These are phyloP conservation scores for Neurospora sp. DNA, from an alignment of 495 filamentous ascomycete genomes.

Conservation along the genomic window DNA sequence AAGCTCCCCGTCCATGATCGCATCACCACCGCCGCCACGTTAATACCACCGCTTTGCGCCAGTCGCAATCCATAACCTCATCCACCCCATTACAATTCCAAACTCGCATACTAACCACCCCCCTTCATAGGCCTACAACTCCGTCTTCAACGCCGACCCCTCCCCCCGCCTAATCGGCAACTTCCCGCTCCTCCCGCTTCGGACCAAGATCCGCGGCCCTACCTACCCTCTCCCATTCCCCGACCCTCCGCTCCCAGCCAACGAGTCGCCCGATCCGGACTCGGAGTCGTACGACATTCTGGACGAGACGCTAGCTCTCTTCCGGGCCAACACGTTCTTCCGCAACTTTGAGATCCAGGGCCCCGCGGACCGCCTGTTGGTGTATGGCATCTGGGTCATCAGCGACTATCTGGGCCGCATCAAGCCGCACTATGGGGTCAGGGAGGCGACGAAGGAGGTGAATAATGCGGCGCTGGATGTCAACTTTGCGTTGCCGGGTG, in stretches of 20 bases:
- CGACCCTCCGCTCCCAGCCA: slow-evolving; percentile 54
- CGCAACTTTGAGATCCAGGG: slow-evolving; percentile 99
- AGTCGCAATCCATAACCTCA: not conserved
- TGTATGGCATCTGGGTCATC: slow-evolving; percentile 93
- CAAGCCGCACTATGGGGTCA: slow-evolving; percentile 46
- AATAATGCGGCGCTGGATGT: slow-evolving; percentile 60
- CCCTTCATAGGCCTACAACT: slow-evolving; percentile 74
- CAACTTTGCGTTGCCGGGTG: slow-evolving; percentile 91
- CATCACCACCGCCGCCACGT: not conserved
- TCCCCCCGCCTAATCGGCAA: slow-evolving; percentile 54
- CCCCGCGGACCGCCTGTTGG: slow-evolving; percentile 84
- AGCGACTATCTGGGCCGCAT: slow-evolving; percentile 82
- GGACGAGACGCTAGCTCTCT: slow-evolving; percentile 85
- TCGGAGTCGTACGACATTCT: slow-evolving; percentile 87
- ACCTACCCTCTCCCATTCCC: slow-evolving; percentile 64
- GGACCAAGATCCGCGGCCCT: slow-evolving; percentile 84
- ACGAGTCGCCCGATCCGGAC: slow-evolving; percentile 67
- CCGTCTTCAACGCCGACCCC: slow-evolving; percentile 77
- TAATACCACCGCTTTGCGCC: not conserved
- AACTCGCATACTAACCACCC: slow-evolving; percentile 1
- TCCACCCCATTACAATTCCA: not conserved
- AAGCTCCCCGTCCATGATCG: not conserved
- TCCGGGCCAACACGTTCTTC: slow-evolving; percentile 97
- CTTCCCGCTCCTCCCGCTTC: slow-evolving; percentile 88
- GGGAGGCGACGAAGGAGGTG: slow-evolving; percentile 46